A percentile compares a stretch with the other conserved stretches of the same genome.
phyloP scores from a whole-genome alignment of 2,329 filamentous ascomycete species.

The Pleurostoma richardsiae region DNA sequence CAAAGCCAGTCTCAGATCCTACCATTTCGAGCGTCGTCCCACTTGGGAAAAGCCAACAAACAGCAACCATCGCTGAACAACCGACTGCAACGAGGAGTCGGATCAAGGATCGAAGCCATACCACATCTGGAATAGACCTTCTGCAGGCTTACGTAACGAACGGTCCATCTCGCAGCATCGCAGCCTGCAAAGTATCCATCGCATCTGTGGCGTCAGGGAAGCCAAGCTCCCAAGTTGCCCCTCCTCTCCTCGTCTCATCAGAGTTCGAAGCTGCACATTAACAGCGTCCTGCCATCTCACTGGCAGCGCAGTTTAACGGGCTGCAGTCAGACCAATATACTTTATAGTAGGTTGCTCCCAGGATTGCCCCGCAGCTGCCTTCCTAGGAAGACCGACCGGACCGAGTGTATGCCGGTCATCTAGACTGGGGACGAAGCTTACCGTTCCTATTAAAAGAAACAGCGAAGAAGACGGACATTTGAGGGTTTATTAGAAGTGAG shows the following conservation, averaged over 20 bases:
- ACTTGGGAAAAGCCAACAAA: background rate
- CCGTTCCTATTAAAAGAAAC: slow-evolving; percentile 13
- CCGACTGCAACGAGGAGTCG: background rate
- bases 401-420: slow-evolving; percentile 1
- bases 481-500: too few relatives aligned
- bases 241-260: background rate
- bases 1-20: background rate
- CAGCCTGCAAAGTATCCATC: background rate
- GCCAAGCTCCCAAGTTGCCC: background rate
- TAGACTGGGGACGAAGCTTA: background rate
- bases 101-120: slow-evolving; percentile 8
- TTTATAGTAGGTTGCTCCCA: slow-evolving; percentile 9
- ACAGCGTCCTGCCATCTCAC: background rate
- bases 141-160: slow-evolving; percentile 1
- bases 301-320: slow-evolving; percentile 1
- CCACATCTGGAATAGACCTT: slow-evolving; percentile 6
- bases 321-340: slow-evolving; percentile 8
- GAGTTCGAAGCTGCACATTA: too few relatives aligned
- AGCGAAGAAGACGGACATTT: background rate
- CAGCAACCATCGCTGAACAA: background rate
- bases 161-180: too few relatives aligned
- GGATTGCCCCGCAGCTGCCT: slow-evolving; percentile 12
- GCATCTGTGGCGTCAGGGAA: background rate
- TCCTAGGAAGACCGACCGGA: slow-evolving; percentile 7
- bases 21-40: background rate